Base-by-base conservation (phyloP, 2,329 filamentous ascomycete species). In the Colletotrichum tropicicola region DNA sequence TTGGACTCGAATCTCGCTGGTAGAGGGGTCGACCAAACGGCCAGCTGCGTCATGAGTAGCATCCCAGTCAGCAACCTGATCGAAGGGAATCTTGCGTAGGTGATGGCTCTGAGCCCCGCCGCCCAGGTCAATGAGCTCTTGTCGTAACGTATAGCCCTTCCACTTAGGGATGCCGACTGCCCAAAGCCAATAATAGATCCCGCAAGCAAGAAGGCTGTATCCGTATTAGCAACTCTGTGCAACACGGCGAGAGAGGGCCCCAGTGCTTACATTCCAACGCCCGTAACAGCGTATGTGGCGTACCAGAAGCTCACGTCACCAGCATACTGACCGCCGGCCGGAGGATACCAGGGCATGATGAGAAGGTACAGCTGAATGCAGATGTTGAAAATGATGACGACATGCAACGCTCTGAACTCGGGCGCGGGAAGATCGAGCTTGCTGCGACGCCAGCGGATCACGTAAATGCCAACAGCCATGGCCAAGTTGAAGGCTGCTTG, bases 221-320 rank as follows among this genome's bases (percentile, higher is more conserved):
- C 32, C 27, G 49, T 35, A 25, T 30, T 13, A 47, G 15, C 21
- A 19, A 12, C n/a, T 37, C 13, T 13, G n/a, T n/a, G 35, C 35
- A n/a, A 23, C 19, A 13, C 15, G 19, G 12, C 21, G 23, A 53
- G 32, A 13, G 6, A 27, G 7, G 27, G 19, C 7, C 10, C 4
- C 91, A 0, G 83, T 80, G 35, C 82, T 74, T 86, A 89, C 86
- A 91, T 83, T 30, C 74, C 88, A 59, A 92, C 82, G 0, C 90
- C 89, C 0, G 87, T 84, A 0, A 88, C 85, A 23, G 85, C 84
- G 69, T 92, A 92, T 0, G 89, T 92, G 1, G 83, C 90, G 68
- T 92, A 93, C 86, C 88, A 93, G 75, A 93, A 93, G 54, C 85
- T 89, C 1, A 92, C 90, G 63, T 90, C 87, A 0, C 89, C 90